A percentile compares a stretch with the other conserved stretches of the same genome.
Evolutionary conservation across 2,329 filamentous ascomycete species (phyloP).

Genomic region (Cytospora piceae): DNA sequence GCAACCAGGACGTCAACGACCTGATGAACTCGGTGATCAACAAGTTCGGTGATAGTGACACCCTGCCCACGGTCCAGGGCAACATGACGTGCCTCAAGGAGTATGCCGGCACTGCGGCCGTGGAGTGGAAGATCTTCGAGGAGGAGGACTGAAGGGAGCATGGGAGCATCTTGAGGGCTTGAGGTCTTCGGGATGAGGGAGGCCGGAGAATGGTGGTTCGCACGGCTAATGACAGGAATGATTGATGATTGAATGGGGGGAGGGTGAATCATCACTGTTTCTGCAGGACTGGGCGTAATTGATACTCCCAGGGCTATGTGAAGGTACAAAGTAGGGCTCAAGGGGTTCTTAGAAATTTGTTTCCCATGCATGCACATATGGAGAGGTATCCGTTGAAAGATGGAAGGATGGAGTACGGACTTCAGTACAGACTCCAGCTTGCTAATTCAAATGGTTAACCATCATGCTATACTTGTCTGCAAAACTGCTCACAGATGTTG

Average conservation of each 20-base stretch:
- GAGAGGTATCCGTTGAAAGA: not conserved
- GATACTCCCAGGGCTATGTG: conserved; percentile 2
- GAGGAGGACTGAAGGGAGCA: conserved; percentile 20
- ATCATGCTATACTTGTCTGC: not conserved
- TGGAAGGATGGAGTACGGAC: not conserved
- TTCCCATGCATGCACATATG: not conserved
- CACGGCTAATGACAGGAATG: not conserved
- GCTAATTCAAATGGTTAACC: not conserved
- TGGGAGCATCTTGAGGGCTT: not conserved
- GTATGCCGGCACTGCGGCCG: conserved; percentile 13
- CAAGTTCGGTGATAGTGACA: conserved; percentile 1
- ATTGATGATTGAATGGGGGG: not conserved
- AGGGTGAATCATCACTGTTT: not conserved
- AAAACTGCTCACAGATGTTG: too few species aligned
- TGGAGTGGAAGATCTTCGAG: conserved; percentile 32
- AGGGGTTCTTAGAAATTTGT: not conserved
- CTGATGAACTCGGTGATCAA: conserved; percentile 17
- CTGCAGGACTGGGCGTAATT: conserved; percentile 7
- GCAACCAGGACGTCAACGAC: conserved; percentile 27
- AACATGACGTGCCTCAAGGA: conserved; percentile 30
- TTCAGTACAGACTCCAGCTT: not conserved
- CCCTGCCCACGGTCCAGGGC: conserved; percentile 14
- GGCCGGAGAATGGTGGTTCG: not conserved
- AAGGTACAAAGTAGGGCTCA: not conserved
- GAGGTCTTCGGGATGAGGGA: too few species aligned